Conservation (phyloP, 495 filamentous ascomycete species). For the Penicillium argentinense region DNA sequence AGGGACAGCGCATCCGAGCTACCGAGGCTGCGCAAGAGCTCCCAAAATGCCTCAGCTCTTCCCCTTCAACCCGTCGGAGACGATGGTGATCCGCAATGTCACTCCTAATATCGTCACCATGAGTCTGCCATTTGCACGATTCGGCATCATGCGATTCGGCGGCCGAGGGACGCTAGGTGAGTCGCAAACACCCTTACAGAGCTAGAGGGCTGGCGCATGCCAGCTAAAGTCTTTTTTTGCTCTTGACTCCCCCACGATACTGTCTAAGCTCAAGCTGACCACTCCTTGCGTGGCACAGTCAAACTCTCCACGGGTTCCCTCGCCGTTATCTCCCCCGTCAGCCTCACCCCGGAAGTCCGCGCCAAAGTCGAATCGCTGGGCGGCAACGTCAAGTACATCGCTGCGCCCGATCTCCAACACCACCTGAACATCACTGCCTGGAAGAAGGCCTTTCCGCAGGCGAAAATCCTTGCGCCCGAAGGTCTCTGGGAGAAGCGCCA, state of each 20-base stretch:
- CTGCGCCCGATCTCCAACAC: slow-evolving; percentile 86
- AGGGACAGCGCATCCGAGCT: slow-evolving; percentile 7
- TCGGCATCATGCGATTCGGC: slow-evolving; percentile 77
- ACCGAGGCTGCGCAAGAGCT: background rate
- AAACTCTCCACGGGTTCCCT: slow-evolving; percentile 72
- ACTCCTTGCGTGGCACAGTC: slow-evolving; percentile 51
- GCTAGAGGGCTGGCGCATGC: background rate
- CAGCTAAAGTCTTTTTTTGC: background rate
- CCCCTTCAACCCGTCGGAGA: slow-evolving; percentile 64
- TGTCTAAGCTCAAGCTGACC: slow-evolving; percentile 1
- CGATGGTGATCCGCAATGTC: slow-evolving; percentile 85
- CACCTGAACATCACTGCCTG: slow-evolving; percentile 87
- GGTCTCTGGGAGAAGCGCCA: slow-evolving; percentile 84
- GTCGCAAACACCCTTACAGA: slow-evolving; percentile 18
- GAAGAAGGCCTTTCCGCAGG: slow-evolving; percentile 73
- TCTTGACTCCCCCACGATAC: background rate
- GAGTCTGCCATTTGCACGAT: slow-evolving; percentile 81
- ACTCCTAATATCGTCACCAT: slow-evolving; percentile 78
- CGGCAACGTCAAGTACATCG: slow-evolving; percentile 74
- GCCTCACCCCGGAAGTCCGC: slow-evolving; percentile 74
- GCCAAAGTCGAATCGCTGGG: slow-evolving; percentile 66
- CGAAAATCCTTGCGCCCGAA: slow-evolving; percentile 79
- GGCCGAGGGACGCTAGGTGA: slow-evolving; percentile 83
- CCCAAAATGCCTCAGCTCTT: slow-evolving; percentile 44
- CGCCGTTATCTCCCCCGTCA: slow-evolving; percentile 89